phyloP scores from a whole-genome alignment of 1,284 basidiomycete species.

The Termitomyces sp. region DNA sequence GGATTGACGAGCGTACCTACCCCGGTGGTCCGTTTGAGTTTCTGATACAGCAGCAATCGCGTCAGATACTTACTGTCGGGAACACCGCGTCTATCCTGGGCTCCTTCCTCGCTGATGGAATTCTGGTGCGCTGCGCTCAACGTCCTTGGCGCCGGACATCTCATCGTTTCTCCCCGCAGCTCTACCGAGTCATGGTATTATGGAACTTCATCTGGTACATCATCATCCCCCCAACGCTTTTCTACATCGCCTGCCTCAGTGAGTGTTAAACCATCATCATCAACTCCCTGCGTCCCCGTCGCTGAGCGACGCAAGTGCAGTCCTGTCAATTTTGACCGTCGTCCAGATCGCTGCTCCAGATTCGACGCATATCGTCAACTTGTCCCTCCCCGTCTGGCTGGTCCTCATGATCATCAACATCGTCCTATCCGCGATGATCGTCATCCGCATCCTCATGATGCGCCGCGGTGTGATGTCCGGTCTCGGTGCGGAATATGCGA shows the following conservation, averaged over 20 bases:
- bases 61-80: slow-evolving; percentile 17
- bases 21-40: slow-evolving; percentile 24
- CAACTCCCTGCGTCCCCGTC: not conserved
- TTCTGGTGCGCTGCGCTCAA: slow-evolving; percentile 20
- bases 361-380: slow-evolving; percentile 3
- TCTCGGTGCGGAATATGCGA: slow-evolving; percentile 14
- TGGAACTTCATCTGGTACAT: slow-evolving; percentile 18
- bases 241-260: slow-evolving; percentile 12
- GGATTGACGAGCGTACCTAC: slow-evolving; percentile 2
- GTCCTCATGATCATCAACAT: slow-evolving; percentile 17
- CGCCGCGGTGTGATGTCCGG: slow-evolving; percentile 7
- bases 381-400: slow-evolving; percentile 13
- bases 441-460: slow-evolving; percentile 11
- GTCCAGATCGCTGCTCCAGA: slow-evolving; percentile 10
- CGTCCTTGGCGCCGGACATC: not conserved
- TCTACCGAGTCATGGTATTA: slow-evolving; percentile 17
- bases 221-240: slow-evolving; percentile 8
- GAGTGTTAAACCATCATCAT: not conserved
- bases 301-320: not conserved
- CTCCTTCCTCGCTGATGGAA: slow-evolving; percentile 21
- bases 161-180: not conserved
- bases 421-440: slow-evolving; percentile 14
- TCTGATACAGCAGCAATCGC: slow-evolving; percentile 18
- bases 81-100: slow-evolving; percentile 20
- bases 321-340: slow-evolving; percentile 13